Percentiles rank a stretch among this genome's conserved stretches.
phyloP scores from a whole-genome alignment of 495 filamentous ascomycete genomes.

The Halenospora varia region DNA sequence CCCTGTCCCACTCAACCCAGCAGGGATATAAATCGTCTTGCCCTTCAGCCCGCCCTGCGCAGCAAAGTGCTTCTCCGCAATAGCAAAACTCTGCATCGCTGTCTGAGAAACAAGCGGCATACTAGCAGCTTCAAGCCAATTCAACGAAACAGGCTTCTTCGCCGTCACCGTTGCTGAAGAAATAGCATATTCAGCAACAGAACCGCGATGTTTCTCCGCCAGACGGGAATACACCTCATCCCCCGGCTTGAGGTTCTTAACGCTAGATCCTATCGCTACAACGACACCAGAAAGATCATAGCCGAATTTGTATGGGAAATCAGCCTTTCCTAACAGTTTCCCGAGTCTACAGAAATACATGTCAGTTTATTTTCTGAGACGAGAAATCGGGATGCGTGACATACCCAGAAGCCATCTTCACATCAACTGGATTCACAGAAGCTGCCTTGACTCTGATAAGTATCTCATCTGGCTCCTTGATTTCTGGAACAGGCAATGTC shows the following conservation, averaged over 20 bases:
- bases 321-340: background rate
- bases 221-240: slow-evolving; percentile 47
- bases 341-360: no score
- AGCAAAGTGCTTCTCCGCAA: slow-evolving; percentile 32
- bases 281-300: slow-evolving; percentile 46
- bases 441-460: slow-evolving; percentile 49
- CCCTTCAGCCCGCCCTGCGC: slow-evolving; percentile 41
- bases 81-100: slow-evolving; percentile 38
- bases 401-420: slow-evolving; percentile 37
- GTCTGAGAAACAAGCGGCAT: slow-evolving; percentile 38
- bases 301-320: slow-evolving; percentile 38
- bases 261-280: slow-evolving; percentile 35
- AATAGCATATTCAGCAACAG: slow-evolving; percentile 37
- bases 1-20: slow-evolving; percentile 47
- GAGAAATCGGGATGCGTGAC: no score
- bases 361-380: no score
- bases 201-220: slow-evolving; percentile 20
- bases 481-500: slow-evolving; percentile 38
- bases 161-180: slow-evolving; percentile 23
- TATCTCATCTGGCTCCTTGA: slow-evolving; percentile 38
- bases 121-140: slow-evolving; percentile 31
- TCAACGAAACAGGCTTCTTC: slow-evolving; percentile 34
- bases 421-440: slow-evolving; percentile 45
- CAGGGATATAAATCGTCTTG: slow-evolving; percentile 53
- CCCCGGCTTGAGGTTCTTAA: slow-evolving; percentile 41